Conservation (phyloP, 2,329 filamentous ascomycete species). For the Cordyceps javanica region DNA sequence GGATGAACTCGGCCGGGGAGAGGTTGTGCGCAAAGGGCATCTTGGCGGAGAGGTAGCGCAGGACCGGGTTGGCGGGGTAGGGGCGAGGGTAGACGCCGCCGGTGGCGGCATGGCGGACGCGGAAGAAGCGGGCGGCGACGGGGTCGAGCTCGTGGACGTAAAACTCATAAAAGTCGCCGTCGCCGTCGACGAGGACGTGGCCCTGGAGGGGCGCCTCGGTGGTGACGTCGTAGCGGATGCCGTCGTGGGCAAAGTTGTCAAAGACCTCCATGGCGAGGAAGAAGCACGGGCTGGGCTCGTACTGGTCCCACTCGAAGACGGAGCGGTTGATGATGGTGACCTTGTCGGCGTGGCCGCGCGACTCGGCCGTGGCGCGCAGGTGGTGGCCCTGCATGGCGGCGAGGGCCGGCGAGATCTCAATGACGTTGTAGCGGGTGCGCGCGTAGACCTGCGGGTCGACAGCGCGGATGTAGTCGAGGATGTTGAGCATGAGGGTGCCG, state of each 20-base stretch:
- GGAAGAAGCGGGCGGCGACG: constrained; percentile 72
- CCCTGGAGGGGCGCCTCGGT: constrained; percentile 84
- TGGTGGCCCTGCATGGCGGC: constrained; percentile 71
- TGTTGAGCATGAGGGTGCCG: constrained; percentile 96
- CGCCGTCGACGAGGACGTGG: constrained; percentile 74
- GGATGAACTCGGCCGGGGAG: constrained; percentile 84
- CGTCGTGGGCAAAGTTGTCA: constrained; percentile 96
- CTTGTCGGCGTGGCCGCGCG: constrained; percentile 71
- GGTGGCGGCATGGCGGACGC: constrained; percentile 74
- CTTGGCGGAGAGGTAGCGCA: constrained; percentile 56
- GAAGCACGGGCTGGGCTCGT: constrained; percentile 90
- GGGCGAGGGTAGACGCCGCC: constrained; percentile 58
- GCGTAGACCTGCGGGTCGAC: constrained; percentile 88
- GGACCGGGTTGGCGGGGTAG: constrained; percentile 44
- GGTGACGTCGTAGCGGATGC: constrained; percentile 78
- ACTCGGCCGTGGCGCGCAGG: constrained; percentile 58
- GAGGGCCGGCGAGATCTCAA: constrained; percentile 84
- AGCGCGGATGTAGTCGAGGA: constrained; percentile 90
- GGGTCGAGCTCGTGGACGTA: constrained; percentile 78
- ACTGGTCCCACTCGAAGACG: constrained; percentile 88
- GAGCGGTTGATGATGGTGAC: constrained; percentile 93
- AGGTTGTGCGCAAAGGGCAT: constrained; percentile 71
- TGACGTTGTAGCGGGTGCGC: constrained; percentile 88
- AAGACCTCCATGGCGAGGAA: constrained; percentile 98
- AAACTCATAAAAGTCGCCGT: constrained; percentile 93